Percentiles rank a stretch among this genome's conserved stretches.
Evolutionary conservation across 108 stramenopile species (phyloP).

Genomic region (Asterionellopsis glacialis): DNA sequence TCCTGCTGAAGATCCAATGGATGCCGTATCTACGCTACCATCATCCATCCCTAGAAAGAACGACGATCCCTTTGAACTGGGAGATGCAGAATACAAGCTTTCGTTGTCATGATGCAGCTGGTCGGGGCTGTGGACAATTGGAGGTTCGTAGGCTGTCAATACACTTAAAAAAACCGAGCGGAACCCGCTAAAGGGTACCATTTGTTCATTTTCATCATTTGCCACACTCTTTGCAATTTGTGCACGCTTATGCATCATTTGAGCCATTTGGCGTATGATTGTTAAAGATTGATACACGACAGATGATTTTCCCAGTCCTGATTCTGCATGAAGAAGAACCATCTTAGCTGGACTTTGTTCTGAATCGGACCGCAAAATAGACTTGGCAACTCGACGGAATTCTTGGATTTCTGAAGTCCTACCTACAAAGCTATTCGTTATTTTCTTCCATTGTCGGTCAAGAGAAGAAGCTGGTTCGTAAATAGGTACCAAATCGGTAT

Average conservation of each 20-base stretch:
- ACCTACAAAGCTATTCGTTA: slow-evolving; percentile 45
- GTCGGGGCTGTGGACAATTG: slow-evolving; percentile 8
- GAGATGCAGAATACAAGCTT: too few species aligned
- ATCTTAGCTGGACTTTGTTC: slow-evolving; percentile 17
- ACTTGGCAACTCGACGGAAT: slow-evolving; percentile 5
- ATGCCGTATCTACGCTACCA: too few species aligned
- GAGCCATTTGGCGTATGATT: slow-evolving; percentile 34
- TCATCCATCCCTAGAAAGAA: too few species aligned
- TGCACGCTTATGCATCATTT: slow-evolving; percentile 25
- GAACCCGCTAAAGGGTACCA: slow-evolving; percentile 59
- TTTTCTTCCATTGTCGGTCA: too few species aligned
- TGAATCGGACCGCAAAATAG: too few species aligned
- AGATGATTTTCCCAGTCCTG: slow-evolving; percentile 56
- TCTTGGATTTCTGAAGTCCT: slow-evolving; percentile 45
- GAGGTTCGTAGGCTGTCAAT: slow-evolving; percentile 7
- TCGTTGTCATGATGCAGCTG: neutral
- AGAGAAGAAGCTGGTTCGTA: slow-evolving; percentile 47
- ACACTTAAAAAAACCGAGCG: slow-evolving; percentile 48
- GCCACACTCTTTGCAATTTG: slow-evolving; percentile 49
- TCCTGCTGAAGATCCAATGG: too few species aligned
- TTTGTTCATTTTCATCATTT: slow-evolving; percentile 43
- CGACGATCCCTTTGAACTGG: too few species aligned
- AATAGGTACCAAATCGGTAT: slow-evolving; percentile 61
- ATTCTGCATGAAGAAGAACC: slow-evolving; percentile 33
- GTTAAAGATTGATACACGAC: slow-evolving; percentile 45